These are phyloP conservation scores for Leishmania gerbilli DNA, from an alignment of 208 protist species.

Conservation along the genomic window DNA sequence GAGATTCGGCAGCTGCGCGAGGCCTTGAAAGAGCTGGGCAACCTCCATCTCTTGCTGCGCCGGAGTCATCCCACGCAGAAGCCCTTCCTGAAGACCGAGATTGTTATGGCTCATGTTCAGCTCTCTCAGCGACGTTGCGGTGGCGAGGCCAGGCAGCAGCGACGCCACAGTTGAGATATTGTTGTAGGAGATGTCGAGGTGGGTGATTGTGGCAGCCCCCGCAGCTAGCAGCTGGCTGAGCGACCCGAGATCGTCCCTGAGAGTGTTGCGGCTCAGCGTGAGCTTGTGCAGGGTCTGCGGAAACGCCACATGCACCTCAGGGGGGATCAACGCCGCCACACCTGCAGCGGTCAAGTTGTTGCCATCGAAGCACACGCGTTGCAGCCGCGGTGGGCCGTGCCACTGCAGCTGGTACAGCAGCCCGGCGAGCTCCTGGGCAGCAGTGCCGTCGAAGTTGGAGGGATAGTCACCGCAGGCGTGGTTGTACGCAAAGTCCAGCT, in stretches of 20 bases:
- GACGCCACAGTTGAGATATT: slow-evolving; percentile 37
- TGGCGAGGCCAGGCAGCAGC: slow-evolving; percentile 40
- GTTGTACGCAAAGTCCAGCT: slow-evolving; percentile 79
- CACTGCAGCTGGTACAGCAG: slow-evolving; percentile 41
- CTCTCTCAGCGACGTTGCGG: slow-evolving; percentile 30
- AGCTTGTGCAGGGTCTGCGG: slow-evolving; percentile 46
- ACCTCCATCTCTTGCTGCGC: slow-evolving; percentile 34
- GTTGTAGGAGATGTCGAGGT: slow-evolving; percentile 70
- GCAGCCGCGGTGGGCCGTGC: neutral
- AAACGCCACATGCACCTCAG: slow-evolving; percentile 5
- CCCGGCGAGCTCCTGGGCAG: slow-evolving; percentile 41
- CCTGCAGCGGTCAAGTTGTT: slow-evolving; percentile 73
- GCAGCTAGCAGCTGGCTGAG: slow-evolving; percentile 44
- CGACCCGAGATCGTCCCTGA: slow-evolving; percentile 50
- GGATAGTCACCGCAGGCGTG: slow-evolving; percentile 72
- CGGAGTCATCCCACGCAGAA: slow-evolving; percentile 5
- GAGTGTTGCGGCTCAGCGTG: slow-evolving; percentile 68
- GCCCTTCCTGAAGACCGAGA: slow-evolving; percentile 55
- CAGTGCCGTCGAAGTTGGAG: slow-evolving; percentile 49
- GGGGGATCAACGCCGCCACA: slow-evolving; percentile 43
- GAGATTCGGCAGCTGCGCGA: slow-evolving; percentile 47
- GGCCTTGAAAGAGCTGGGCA: slow-evolving; percentile 28
- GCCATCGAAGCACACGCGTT: slow-evolving; percentile 48
- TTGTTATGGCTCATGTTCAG: slow-evolving; percentile 80
- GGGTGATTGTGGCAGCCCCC: slow-evolving; percentile 32